Evolutionary conservation across 2,329 filamentous ascomycete species (phyloP), one percentile per base, ranked within the genome.

Genomic region (Cladosporium sp.): DNA sequence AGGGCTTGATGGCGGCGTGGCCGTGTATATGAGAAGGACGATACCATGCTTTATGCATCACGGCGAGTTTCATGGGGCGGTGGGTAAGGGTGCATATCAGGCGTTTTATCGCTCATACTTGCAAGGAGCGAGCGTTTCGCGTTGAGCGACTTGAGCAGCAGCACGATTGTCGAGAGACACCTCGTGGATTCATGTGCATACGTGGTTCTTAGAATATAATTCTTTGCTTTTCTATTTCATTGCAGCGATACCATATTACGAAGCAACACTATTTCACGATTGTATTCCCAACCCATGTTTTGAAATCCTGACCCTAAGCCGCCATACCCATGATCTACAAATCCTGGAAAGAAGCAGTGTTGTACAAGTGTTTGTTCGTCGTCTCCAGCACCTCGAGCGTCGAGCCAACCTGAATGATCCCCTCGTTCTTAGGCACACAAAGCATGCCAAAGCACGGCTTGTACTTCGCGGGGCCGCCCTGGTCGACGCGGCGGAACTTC

Each of bases 391-490:
- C 78, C 60, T 82, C 77, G 54, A 85, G 68, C 60, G 66, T 72
- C 74, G 80, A 81, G 0, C 82, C 82, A 9, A 85, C 77, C 53
- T 73, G 72, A 9, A 85, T 62, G 44, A 70, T 63, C 0, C 79
- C 80, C 56, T 82, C 77, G 41, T 70, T 72, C 55, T 76, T 72
- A 13, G 83, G 81, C 49, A 79, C 78, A 63, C 80, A 78, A 61
- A 85, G 64, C 83, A 85, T 85, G 1, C 82, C 82, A 71, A 84
- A 85, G 59, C 81, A 84, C 38, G 82, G 82, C 69, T 85, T 85
- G 57, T 72, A 84, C 67, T 75, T 83, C n/a, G 68, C 68, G 22
- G 80, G 74, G 0, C 81, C 80, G 0, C 81, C 82, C 59, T 77
- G 70, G 62, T 85, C 82, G 4, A 84, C 72, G 28, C 81, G 66